A percentile compares a stretch with the other conserved stretches of the same genome.
Conservation (phyloP, 345 rosid species). For the Raphanus sativus region DNA sequence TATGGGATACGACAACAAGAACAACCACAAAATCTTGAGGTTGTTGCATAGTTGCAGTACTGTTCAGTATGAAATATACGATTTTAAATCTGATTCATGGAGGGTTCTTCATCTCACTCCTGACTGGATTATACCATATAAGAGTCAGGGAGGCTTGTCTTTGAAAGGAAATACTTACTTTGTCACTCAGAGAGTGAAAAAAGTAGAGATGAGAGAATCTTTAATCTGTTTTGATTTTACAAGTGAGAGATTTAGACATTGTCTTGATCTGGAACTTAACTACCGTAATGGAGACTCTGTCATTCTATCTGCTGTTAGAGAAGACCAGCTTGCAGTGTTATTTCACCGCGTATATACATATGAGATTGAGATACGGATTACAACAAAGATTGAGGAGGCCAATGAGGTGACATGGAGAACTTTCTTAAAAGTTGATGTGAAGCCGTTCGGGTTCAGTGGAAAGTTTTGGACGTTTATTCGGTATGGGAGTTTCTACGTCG, state of each 20-base stretch:
- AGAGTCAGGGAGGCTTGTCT: background rate
- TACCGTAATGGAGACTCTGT: background rate
- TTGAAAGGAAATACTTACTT: background rate
- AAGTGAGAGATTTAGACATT: background rate
- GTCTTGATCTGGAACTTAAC: background rate
- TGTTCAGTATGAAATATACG: background rate
- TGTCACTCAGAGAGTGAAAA: background rate
- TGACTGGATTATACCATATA: background rate
- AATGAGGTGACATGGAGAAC: background rate
- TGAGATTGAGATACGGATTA: background rate
- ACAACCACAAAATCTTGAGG: background rate
- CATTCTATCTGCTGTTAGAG: background rate
- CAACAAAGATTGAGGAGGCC: background rate
- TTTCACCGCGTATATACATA: background rate
- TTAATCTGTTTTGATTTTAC: slow-evolving; percentile 1
- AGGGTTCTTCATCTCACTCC: background rate
- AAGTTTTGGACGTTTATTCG: background rate
- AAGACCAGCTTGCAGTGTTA: background rate
- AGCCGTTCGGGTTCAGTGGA: background rate
- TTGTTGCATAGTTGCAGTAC: background rate
- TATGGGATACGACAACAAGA: background rate
- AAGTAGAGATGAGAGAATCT: background rate
- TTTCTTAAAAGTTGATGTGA: background rate
- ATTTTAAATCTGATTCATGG: background rate
- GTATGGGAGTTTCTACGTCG: background rate